phyloP scores from a whole-genome alignment of 2,329 filamentous ascomycete species.

The Xylaria sp. region DNA sequence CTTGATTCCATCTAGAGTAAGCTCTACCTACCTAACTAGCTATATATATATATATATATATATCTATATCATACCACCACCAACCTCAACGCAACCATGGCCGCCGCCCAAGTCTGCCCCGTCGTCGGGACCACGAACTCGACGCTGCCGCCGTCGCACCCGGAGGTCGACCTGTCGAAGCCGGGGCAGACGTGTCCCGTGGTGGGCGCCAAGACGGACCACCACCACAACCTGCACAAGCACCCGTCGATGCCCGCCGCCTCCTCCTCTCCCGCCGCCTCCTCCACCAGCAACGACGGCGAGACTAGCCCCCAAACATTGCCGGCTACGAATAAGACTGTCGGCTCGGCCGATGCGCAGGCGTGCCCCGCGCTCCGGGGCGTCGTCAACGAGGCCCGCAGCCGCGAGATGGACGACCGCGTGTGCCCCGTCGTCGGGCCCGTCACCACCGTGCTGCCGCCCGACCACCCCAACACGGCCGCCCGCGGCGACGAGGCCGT shows the following conservation, averaged over 20 bases:
- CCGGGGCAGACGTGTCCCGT: slow-evolving; percentile 46
- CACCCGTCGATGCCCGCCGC: slow-evolving; percentile 40
- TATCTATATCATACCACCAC: slow-evolving; percentile 5
- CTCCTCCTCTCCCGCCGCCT: too few relatives aligned
- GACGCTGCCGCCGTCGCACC: slow-evolving; percentile 44
- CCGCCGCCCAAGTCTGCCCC: slow-evolving; percentile 41
- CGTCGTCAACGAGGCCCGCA: slow-evolving; percentile 42
- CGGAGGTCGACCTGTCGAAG: slow-evolving; percentile 44
- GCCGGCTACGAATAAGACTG: slow-evolving; percentile 22
- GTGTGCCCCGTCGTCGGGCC: slow-evolving; percentile 48
- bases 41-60: too few relatives aligned
- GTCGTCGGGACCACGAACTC: slow-evolving; percentile 47
- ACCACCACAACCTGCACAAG: slow-evolving; percentile 44
- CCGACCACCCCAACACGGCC: slow-evolving; percentile 43
- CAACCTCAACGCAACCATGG: slow-evolving; percentile 28
- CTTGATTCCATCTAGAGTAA: neutral
- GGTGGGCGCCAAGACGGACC: slow-evolving; percentile 47
- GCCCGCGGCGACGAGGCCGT: slow-evolving; percentile 35
- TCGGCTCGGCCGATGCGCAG: slow-evolving; percentile 39
- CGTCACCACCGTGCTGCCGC: slow-evolving; percentile 46
- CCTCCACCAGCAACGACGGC: too few relatives aligned
- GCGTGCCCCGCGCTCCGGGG: slow-evolving; percentile 42
- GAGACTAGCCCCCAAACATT: too few relatives aligned
- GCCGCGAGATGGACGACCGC: slow-evolving; percentile 45
- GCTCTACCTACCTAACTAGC: neutral